phyloP scores from a whole-genome alignment of 2,329 filamentous ascomycete genomes.

The Incumbomyces delicatus region DNA sequence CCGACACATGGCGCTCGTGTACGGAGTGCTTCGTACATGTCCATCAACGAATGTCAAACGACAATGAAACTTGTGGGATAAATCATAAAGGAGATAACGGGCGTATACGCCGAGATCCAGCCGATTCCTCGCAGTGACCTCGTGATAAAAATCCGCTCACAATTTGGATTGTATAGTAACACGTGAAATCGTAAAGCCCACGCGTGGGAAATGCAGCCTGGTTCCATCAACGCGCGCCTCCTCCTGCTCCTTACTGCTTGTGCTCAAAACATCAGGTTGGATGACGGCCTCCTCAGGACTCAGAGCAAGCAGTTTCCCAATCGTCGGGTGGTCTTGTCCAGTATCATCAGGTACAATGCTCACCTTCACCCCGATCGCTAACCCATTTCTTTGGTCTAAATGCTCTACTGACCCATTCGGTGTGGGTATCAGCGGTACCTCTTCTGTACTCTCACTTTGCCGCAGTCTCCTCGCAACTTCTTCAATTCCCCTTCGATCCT shows the following conservation, averaged over 20 bases:
- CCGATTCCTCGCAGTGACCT: too few species aligned
- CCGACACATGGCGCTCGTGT: too few species aligned
- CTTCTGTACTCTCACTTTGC: slow-evolving; percentile 29
- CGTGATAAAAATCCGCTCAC: background rate
- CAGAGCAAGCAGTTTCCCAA: slow-evolving; percentile 13
- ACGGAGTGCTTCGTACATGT: too few species aligned
- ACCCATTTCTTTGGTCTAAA: slow-evolving; percentile 14
- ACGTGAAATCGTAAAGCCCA: slow-evolving; percentile 4
- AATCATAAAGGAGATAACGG: too few species aligned
- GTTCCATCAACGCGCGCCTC: slow-evolving; percentile 1
- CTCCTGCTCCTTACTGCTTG: background rate
- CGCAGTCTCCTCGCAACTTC: slow-evolving; percentile 28
- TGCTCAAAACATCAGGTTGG: slow-evolving; percentile 2
- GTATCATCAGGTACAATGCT: slow-evolving; percentile 18
- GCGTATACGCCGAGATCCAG: too few species aligned
- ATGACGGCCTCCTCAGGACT: slow-evolving; percentile 18
- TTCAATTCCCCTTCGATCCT: slow-evolving; percentile 7
- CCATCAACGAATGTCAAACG: too few species aligned
- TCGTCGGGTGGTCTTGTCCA: slow-evolving; percentile 12
- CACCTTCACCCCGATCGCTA: slow-evolving; percentile 11
- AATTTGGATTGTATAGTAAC: background rate
- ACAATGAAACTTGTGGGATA: too few species aligned
- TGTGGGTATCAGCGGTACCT: slow-evolving; percentile 12
- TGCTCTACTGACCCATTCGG: slow-evolving; percentile 6
- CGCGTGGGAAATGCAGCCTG: slow-evolving; percentile 7